Base-by-base conservation (phyloP, 139 green algal genomes). In the Auxenochlorella pyrenoidosa region DNA sequence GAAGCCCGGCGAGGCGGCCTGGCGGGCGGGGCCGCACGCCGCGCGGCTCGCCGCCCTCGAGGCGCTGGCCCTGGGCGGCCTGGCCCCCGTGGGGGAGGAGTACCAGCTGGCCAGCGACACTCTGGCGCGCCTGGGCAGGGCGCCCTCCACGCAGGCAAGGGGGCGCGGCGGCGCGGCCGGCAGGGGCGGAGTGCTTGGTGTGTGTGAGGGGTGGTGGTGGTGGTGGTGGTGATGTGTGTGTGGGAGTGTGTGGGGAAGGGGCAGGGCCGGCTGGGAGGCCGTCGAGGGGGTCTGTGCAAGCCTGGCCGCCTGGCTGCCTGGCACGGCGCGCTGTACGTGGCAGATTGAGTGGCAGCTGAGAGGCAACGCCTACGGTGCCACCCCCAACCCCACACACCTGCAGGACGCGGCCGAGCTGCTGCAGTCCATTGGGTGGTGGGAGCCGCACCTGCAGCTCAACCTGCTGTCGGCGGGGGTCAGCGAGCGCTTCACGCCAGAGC, bases 371-470 rank as follows among this genome's bases (percentile, higher is more conserved):
- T n/a, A n/a, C n/a, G n/a, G n/a, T 12, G 12, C 59, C 24, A 18
- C 2, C 70, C 70, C 16, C 70, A 8, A 36, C 86, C 16, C 30
- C 54, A 1, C 63, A 63, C 30, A 82, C 82, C 8, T 54, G 0
- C 58, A 88, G 24, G 78, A 36, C 12, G 91, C 92, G 2, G 76
- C 82, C 2, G 83, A 87, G 34, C 79, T 96, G 87, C 91, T 97
- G 70, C 79, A 86, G n/a, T 90, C 87, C 32, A 43, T 94, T 5
- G 94, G 95, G 3, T 90, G 91, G 76, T 91, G 89, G 87, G 79
- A 86, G 38, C 90, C 83, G 24, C 93, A 97, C 82, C 92, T 95
- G 81, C 91, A 94, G 32, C 78, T 95, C 65, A 32, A 54, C 43
- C 88, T 96, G 88, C 82, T 93, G 84, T 54, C 88, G 0, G 36